Base-by-base conservation (phyloP, 768 basidiomycete species). In the Dioszegia hungarica region DNA sequence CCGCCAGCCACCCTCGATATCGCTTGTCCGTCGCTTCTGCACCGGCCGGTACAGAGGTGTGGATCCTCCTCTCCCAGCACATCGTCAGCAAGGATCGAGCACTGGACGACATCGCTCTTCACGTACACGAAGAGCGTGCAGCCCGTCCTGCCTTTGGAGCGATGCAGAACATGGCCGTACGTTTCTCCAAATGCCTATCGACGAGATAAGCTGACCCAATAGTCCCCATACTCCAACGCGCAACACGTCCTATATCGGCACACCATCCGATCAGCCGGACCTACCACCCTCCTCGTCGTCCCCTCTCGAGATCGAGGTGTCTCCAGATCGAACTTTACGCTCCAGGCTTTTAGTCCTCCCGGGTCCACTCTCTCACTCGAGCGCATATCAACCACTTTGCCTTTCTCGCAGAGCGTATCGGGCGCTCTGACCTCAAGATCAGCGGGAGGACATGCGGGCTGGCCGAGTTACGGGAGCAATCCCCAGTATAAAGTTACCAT, bases 391-490 rank as follows among this genome's bases (percentile, higher is more conserved):
- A 48, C 22, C 10, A 36, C 58, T 12, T 38, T 68, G 27, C 56
- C 64, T 2, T 67, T 64, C 55, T 52, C 54, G 1, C 47, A 66
- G 38, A 68, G 65, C 33, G 75, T 86, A 5, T 78, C 82, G 0
- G 87, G 84, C 8, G 67, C 78, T 0, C 80, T 94, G 60, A 85
- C 85, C 0, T 81, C 77, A 33, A 85, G 84, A 62, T 89, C 84
- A 27, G 82, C 89, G 0, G 94, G 94, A 0, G 94, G 94, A 1
- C 93, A 92, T 68, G 82, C 85, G 54, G 82, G 83, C 4, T 80
- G 84, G 62, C 84, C 89, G 0, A 86, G 87, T 0, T 95, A 87
- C 75, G 87, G 94, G 85, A 75, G 83, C 46, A 98, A 97, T 69
- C 93, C 93, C 0, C 90, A 95, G 68, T 97, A 89, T 75, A 81